A percentile compares a stretch with the other conserved stretches of the same genome.
Conservation (phyloP, 345 rosid species). For the Populus alba region DNA sequence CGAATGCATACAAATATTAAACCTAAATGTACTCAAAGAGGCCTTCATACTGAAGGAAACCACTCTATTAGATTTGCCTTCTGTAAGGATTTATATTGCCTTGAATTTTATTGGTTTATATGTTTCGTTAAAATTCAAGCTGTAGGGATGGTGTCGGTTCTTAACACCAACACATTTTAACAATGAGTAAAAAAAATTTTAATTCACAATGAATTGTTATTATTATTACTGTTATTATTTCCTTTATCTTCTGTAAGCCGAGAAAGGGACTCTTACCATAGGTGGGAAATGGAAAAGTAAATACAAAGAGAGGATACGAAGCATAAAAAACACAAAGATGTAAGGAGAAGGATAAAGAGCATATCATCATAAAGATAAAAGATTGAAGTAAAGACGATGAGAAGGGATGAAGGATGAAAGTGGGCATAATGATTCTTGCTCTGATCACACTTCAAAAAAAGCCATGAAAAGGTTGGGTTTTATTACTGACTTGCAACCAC, state of each 20-base stretch:
- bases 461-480: conserved; percentile 68
- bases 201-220: too few relatives aligned
- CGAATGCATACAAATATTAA: conserved; percentile 21
- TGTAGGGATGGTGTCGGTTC: background rate
- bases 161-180: background rate
- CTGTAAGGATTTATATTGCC: conserved; percentile 8
- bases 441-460: conserved; percentile 69
- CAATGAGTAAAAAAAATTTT: too few relatives aligned
- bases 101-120: background rate
- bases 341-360: conserved; percentile 63
- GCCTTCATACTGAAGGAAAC: conserved; percentile 34
- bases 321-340: conserved; percentile 81
- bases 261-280: conserved; percentile 70
- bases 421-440: conserved; percentile 71
- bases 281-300: conserved; percentile 64
- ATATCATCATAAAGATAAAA: conserved; percentile 61
- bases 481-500: background rate
- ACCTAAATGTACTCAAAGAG: conserved; percentile 23
- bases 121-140: too few relatives aligned
- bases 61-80: conserved; percentile 16
- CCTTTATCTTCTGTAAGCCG: conserved; percentile 38
- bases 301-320: conserved; percentile 75
- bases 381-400: conserved; percentile 76
- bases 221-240: background rate
- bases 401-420: conserved; percentile 71